Evolutionary conservation across 225 moss, liverwort and hornwort species (phyloP).

Genomic region (Asterella californica): DNA sequence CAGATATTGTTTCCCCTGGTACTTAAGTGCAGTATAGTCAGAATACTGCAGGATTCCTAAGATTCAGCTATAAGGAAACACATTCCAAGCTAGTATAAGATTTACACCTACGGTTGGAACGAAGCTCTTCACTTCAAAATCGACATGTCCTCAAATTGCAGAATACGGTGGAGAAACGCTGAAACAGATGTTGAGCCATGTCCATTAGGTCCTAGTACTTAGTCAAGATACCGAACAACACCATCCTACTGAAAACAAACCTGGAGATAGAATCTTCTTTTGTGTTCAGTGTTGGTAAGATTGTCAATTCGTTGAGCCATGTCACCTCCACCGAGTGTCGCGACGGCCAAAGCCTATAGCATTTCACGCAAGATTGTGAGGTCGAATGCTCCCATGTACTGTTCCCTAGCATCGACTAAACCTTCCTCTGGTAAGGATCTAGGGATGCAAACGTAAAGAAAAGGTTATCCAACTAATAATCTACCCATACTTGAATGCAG

Average conservation of each 20-base stretch:
- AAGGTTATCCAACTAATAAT: not conserved
- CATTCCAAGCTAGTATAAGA: not conserved
- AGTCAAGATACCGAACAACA: not conserved
- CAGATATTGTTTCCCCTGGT: no score
- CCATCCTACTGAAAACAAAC: slow-evolving; percentile 25
- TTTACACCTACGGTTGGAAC: not conserved
- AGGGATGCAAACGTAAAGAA: not conserved
- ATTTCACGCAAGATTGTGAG: not conserved
- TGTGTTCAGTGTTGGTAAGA: slow-evolving; percentile 69
- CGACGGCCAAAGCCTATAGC: slow-evolving; percentile 75
- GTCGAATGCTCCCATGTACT: not conserved
- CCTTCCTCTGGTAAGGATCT: not conserved
- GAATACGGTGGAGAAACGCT: not conserved
- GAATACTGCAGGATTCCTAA: no score
- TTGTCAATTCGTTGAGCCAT: slow-evolving; percentile 94
- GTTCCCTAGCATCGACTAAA: not conserved
- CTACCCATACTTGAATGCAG: no score
- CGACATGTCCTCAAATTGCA: not conserved
- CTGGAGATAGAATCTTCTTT: slow-evolving; percentile 89
- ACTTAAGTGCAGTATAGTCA: no score
- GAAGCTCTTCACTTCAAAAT: not conserved
- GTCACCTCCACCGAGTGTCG: slow-evolving; percentile 84
- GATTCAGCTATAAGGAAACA: not conserved
- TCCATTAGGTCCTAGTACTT: no score
- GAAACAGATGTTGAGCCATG: no score